phyloP scores from a whole-genome alignment of 2,329 filamentous ascomycete species.

The Colletotrichum simmondsii region DNA sequence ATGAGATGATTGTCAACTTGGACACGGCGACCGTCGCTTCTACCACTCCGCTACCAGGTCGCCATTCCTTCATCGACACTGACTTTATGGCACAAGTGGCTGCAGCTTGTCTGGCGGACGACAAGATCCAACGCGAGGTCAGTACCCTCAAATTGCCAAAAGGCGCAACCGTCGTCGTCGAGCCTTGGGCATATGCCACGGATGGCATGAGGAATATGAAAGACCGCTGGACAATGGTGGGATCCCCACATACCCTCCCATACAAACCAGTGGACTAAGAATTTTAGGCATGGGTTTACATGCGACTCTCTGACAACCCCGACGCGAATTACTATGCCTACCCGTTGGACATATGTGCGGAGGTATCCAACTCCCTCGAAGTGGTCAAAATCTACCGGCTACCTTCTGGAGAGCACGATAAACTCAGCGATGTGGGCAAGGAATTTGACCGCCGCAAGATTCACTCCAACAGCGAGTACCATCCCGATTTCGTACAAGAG shows the following conservation, averaged over 20 bases:
- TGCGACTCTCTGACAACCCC: conserved; percentile 47
- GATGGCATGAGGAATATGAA: conserved; percentile 64
- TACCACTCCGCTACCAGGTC: conserved; percentile 48
- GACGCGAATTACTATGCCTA: conserved; percentile 69
- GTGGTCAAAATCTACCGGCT: conserved; percentile 62
- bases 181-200: conserved; percentile 66
- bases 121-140: conserved; percentile 55
- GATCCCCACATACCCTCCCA: not conserved
- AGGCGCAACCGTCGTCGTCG: conserved; percentile 56
- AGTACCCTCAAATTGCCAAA: conserved; percentile 53
- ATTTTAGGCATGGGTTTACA: conserved; percentile 32
- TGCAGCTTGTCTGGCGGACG: conserved; percentile 55
- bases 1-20: conserved; percentile 39
- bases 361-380: conserved; percentile 59
- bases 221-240: conserved; percentile 59
- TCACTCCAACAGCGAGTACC: conserved; percentile 47
- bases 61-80: conserved; percentile 58
- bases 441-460: conserved; percentile 55
- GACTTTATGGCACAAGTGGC: conserved; percentile 61
- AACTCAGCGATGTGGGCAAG: conserved; percentile 45
- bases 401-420: conserved; percentile 50
- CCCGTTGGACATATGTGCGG: conserved; percentile 63
- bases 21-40: conserved; percentile 14
- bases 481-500: conserved; percentile 41
- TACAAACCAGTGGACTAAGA: fast-evolving